A percentile compares a stretch with the other conserved stretches of the same genome.
Conservation (phyloP, 2,329 filamentous ascomycete species). For the Thielaviopsis populi region DNA sequence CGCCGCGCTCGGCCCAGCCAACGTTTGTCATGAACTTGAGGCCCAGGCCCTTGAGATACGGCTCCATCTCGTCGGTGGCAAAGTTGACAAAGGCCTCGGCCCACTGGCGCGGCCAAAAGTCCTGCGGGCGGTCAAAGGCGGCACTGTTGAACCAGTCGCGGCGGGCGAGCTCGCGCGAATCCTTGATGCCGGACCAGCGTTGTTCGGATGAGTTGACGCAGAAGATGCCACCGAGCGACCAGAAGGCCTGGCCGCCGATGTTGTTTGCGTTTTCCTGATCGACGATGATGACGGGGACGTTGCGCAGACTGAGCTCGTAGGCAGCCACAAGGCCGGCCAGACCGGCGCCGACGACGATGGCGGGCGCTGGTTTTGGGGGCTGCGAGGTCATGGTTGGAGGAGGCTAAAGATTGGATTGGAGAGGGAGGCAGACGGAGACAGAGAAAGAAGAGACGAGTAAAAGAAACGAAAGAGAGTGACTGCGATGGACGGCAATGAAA, state of each 20-base stretch:
- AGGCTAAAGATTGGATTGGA: no score
- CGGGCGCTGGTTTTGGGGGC: slow-evolving; percentile 24
- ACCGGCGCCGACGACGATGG: slow-evolving; percentile 42
- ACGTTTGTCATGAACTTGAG: slow-evolving; percentile 39
- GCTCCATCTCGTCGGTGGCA: slow-evolving; percentile 42
- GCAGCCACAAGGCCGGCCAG: slow-evolving; percentile 46
- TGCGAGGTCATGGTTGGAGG: neutral
- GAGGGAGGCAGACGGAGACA: no score
- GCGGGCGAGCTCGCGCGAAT: slow-evolving; percentile 41
- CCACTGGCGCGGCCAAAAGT: slow-evolving; percentile 45
- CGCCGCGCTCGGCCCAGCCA: slow-evolving; percentile 47
- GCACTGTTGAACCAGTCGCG: slow-evolving; percentile 45
- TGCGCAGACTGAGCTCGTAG: slow-evolving; percentile 37
- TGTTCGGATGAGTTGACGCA: slow-evolving; percentile 42
- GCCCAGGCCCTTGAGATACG: slow-evolving; percentile 39
- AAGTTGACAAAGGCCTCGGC: slow-evolving; percentile 51
- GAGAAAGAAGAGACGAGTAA: no score
- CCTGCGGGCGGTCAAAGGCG: slow-evolving; percentile 40
- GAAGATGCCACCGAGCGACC: slow-evolving; percentile 48
- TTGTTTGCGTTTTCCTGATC: slow-evolving; percentile 44
- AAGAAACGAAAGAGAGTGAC: no score
- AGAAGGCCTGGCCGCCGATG: slow-evolving; percentile 48
- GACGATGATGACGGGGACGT: slow-evolving; percentile 36
- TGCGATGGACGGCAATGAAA: neutral
- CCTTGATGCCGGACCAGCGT: slow-evolving; percentile 42